Conservation (phyloP, 2,329 filamentous ascomycete genomes). For the Coniochaeta prunicola region DNA sequence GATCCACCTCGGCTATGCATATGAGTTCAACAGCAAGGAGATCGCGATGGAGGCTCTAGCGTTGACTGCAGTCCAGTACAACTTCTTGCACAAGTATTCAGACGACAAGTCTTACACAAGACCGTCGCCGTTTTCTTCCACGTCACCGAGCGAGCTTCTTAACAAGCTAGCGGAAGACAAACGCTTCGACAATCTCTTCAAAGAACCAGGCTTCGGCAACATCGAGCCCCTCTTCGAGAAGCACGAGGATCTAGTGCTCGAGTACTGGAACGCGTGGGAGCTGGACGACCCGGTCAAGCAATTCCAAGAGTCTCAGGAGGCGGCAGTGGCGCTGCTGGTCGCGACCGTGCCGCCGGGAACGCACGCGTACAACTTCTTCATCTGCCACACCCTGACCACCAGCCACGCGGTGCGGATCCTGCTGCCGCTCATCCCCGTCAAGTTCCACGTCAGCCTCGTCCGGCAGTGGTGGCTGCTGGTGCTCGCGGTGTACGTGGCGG, state of each 20-base stretch:
- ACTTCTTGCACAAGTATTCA: conserved; percentile 57
- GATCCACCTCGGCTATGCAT: conserved; percentile 94
- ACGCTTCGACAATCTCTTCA: conserved; percentile 61
- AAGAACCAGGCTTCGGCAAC: conserved; percentile 51
- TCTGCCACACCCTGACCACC: conserved; percentile 75
- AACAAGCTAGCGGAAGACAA: conserved; percentile 61
- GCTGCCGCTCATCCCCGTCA: conserved; percentile 66
- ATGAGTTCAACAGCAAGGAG: conserved; percentile 78
- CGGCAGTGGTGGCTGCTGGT: conserved; percentile 87
- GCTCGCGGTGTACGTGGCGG: conserved; percentile 68
- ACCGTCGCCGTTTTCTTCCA: conserved; percentile 50
- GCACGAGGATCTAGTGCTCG: conserved; percentile 63
- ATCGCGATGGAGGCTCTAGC: conserved; percentile 83
- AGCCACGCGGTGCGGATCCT: conserved; percentile 85
- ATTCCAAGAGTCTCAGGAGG: conserved; percentile 65
- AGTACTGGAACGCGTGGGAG: conserved; percentile 89
- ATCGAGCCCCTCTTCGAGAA: conserved; percentile 60
- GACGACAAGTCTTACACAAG: conserved; percentile 67
- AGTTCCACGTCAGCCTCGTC: conserved; percentile 66
- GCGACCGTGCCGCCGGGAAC: conserved; percentile 49
- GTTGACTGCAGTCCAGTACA: conserved; percentile 52
- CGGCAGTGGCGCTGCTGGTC: conserved; percentile 54
- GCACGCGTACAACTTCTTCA: conserved; percentile 73
- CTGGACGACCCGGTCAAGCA: conserved; percentile 61
- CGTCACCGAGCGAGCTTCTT: conserved; percentile 64